Base-by-base conservation (phyloP, 73 alveolate genomes). In the Blepharisma japonicum region DNA sequence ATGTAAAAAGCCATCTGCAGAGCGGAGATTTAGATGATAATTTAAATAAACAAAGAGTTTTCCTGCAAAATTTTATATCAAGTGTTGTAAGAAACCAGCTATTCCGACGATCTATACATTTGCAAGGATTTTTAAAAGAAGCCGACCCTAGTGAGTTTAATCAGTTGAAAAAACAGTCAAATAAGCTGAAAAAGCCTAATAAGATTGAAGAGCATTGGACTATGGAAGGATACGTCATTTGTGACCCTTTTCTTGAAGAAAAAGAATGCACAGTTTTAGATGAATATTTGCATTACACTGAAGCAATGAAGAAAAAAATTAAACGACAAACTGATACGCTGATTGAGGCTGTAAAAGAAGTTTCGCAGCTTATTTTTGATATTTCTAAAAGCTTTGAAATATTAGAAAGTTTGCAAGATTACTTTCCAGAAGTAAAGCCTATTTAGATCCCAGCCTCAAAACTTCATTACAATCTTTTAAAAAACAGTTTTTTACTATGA, bases 271-370 rank as follows among this genome's bases (percentile, higher is more conserved):
- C 23, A 14, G n/a, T 20, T 20, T 20, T 53, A 53, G n/a, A 20
- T 20, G 67, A 53, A 20, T 53, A 53, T 53, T 20, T 53, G 23
- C n/a, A 53, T 53, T 11, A 14, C 23, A 20, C 23, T 4, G 67
- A 53, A 20, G n/a, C 67, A 53, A 53, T 53, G 67, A 53, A 53
- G 23, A 53, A 53, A 53, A 53, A 53, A 53, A 53, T 53, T 20
- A 53, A 53, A 4, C 67, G 67, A 4, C n/a, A 11, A 53, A 53
- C 27, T 53, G 67, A 53, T 53, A 20, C n/a, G 67, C 27, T 53
- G n/a, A 53, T 53, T 20, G 23, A 53, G n/a, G 67, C 67, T 53
- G 3, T 53, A 1, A 53, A 53, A 53, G 67, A 20, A 53, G 23
- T 53, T 4, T 53, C 67, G 23, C 27, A 53, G 67, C 67, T 53